phyloP scores from a whole-genome alignment of 2,329 filamentous ascomycete species.

The Neonectria neomacrospora region DNA sequence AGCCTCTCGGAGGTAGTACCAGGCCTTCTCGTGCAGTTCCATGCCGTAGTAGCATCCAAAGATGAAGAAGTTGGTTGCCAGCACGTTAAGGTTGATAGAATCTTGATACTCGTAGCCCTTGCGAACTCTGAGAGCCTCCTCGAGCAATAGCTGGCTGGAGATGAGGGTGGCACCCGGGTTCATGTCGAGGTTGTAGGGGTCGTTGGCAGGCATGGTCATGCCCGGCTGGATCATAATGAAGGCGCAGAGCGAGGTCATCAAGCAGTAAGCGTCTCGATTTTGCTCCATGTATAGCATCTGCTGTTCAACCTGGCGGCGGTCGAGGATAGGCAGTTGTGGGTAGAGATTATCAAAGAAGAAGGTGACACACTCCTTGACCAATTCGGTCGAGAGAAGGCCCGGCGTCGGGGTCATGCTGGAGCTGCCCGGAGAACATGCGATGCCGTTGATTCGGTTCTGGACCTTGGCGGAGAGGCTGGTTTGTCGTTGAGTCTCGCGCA shows the following conservation, averaged over 20 bases:
- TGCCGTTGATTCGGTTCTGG: slow-evolving; percentile 68
- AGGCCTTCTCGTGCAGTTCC: slow-evolving; percentile 79
- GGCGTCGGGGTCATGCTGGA: slow-evolving; percentile 65
- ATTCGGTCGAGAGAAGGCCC: slow-evolving; percentile 69
- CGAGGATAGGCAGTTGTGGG: slow-evolving; percentile 70
- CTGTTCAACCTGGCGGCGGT: slow-evolving; percentile 67
- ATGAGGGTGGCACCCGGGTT: slow-evolving; percentile 69
- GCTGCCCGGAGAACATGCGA: slow-evolving; percentile 60
- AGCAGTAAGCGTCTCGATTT: slow-evolving; percentile 71
- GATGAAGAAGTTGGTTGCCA: slow-evolving; percentile 83
- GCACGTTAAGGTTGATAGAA: slow-evolving; percentile 63
- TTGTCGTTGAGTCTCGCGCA: slow-evolving; percentile 75
- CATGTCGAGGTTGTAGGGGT: slow-evolving; percentile 66
- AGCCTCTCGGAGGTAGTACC: slow-evolving; percentile 82
- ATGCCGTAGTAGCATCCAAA: slow-evolving; percentile 78
- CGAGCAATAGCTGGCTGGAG: slow-evolving; percentile 73
- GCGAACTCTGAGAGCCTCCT: slow-evolving; percentile 73
- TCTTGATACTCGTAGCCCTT: slow-evolving; percentile 71
- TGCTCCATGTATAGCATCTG: slow-evolving; percentile 70
- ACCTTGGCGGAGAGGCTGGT: slow-evolving; percentile 71
- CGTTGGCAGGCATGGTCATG: slow-evolving; percentile 68
- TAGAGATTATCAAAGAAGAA: slow-evolving; percentile 78
- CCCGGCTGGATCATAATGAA: slow-evolving; percentile 77
- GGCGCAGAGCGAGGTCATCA: slow-evolving; percentile 72
- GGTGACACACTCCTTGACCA: slow-evolving; percentile 73